Evolutionary conservation across 768 basidiomycete species (phyloP).

Genomic region (Mycena alexandri): DNA sequence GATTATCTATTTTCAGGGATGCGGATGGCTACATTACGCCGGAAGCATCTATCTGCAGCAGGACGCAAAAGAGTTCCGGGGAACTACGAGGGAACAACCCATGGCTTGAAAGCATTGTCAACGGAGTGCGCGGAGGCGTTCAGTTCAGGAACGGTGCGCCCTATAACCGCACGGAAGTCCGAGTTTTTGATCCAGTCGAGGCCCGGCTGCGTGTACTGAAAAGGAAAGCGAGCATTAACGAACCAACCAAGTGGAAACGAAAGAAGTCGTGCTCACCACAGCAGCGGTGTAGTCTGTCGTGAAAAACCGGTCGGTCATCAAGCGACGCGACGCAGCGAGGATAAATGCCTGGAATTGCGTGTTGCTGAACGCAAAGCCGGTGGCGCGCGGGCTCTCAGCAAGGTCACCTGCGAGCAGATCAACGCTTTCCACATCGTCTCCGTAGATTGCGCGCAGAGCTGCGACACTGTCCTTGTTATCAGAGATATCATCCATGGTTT

Average conservation of each 20-base stretch:
- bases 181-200: constrained; percentile 21
- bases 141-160: constrained; percentile 25
- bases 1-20: too few species aligned
- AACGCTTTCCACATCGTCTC: constrained; percentile 27
- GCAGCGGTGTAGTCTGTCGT: constrained; percentile 33
- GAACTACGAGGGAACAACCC: constrained; percentile 24
- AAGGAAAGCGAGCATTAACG: neutral
- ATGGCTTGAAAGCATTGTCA: constrained; percentile 35
- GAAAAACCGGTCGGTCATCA: constrained; percentile 36
- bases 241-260: neutral
- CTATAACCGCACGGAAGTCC: constrained; percentile 29
- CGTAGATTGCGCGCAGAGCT: constrained; percentile 23
- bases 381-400: constrained; percentile 31
- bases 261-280: neutral
- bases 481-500: constrained; percentile 25
- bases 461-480: constrained; percentile 19
- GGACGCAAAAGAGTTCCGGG: too few species aligned
- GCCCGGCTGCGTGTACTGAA: constrained; percentile 29
- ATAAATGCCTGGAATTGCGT: constrained; percentile 35
- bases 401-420: constrained; percentile 27
- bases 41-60: too few species aligned
- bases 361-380: constrained; percentile 35
- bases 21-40: too few species aligned
- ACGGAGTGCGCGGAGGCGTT: constrained; percentile 12
- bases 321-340: constrained; percentile 29